Conservation (phyloP, 2,329 filamentous ascomycete genomes). For the Proliferodiscus dingleyae region DNA sequence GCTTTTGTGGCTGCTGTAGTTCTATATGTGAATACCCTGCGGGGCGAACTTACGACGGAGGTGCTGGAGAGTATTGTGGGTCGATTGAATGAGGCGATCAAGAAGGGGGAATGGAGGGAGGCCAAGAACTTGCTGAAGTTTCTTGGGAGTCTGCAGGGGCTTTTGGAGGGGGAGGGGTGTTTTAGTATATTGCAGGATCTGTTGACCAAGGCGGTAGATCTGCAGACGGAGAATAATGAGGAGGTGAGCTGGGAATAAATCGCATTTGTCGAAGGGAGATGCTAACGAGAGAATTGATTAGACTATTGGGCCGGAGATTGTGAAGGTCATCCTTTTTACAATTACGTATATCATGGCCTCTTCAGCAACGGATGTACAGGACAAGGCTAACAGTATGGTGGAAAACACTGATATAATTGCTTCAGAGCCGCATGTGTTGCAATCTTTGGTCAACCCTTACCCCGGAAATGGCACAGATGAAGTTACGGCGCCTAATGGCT, state of each 20-base stretch:
- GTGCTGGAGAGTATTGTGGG: constrained; percentile 60
- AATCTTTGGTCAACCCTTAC: constrained; percentile 83
- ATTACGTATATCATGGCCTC: constrained; percentile 85
- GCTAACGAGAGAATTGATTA: constrained; percentile 27
- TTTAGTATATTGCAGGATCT: constrained; percentile 83
- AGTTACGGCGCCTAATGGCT: constrained; percentile 60
- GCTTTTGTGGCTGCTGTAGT: constrained; percentile 85
- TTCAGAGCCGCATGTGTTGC: constrained; percentile 78
- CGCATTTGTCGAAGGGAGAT: background rate
- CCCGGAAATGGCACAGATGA: constrained; percentile 58
- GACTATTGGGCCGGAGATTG: constrained; percentile 75
- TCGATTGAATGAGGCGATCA: constrained; percentile 62
- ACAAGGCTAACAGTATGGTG: constrained; percentile 73
- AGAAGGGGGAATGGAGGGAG: constrained; percentile 76
- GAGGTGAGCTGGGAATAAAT: constrained; percentile 63
- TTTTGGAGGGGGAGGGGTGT: constrained; percentile 78
- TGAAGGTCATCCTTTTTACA: constrained; percentile 93
- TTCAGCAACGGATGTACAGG: constrained; percentile 62
- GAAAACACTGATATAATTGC: constrained; percentile 95
- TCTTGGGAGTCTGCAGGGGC: constrained; percentile 75
- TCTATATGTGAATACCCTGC: constrained; percentile 71
- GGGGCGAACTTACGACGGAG: constrained; percentile 67
- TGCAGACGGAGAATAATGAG: constrained; percentile 88
- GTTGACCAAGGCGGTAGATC: constrained; percentile 84
- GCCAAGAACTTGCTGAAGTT: constrained; percentile 90